Evolutionary conservation across 2,329 filamentous ascomycete species (phyloP), one percentile per base, ranked within the genome.

Genomic region (Fusarium longipes): DNA sequence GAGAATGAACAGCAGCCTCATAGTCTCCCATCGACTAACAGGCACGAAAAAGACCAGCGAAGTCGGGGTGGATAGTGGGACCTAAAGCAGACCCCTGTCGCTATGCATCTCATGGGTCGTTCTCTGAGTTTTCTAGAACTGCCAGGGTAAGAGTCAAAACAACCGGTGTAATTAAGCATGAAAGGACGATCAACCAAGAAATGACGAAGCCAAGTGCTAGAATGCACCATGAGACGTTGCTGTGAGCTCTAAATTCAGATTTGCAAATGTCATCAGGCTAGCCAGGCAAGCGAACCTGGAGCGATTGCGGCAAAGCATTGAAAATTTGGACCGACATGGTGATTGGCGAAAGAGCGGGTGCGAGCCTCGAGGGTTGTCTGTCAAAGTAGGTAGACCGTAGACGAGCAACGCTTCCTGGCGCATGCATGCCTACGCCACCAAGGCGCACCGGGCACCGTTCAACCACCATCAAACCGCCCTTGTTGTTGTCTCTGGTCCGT

Each of bases 161-260:
- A 54, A 69, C 61, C 65, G 61, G 56, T 66, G 65, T 63, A 68
- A 68, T 57, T 69, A 68, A 68, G 65, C 65, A 69, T 68, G 61
- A 68, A 61, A 63, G 36, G 65, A 43, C 51, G 65, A 68, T 68
- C 60, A 52, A 62, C 62, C 22, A 29, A 20, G 36, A 53, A 62
- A 62, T 53, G 51, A 57, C 43, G 60, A 39, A 49, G 29, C 55
- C 33, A 50, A 38, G 53, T 49, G 27, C 45, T 58, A 15, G 44
- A 30, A 24, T 17, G 47, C n/a, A 47, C 7, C 15, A 40, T 32
- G 53, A 49, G 38, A 60, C 40, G 40, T 49, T 57, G 18, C 58
- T 35, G 32, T 20, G 15, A 67, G 38, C 44, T 51, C 35, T 64
- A 24, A 51, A 20, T 44, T 40, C 40, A 58, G 32, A 42, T 56